Evolutionary conservation across 371 early-diverging fungal species (phyloP), one percentile per base, ranked within the genome.

Genomic region (Funneliformis caledonium): DNA sequence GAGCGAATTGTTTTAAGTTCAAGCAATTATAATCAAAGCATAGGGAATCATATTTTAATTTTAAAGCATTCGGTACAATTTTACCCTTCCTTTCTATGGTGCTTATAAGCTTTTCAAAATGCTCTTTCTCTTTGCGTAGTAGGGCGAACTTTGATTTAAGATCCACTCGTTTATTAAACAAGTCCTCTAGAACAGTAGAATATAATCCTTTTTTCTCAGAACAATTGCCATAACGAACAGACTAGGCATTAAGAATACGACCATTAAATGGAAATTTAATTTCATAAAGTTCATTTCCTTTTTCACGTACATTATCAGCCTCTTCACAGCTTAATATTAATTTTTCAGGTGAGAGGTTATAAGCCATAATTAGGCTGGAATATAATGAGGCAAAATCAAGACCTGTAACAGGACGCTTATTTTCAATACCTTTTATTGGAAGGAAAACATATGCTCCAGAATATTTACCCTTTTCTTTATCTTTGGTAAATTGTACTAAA

Each of bases 331-430:
- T n/a, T 64, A 76, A 26, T 37, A 64, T 76, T 10, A 76, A 64
- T 65, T 61, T 76, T n/a, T 76, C 62, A 22, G 62, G 62, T 43
- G 42, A 76, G 37, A 76, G 62, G n/a, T 76, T 76, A 45, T 76
- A 76, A 4, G 76, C 19, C 76, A 76, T 76, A 19, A 76, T 76
- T 64, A 76, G 45, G 10, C 65, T 76, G 43, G 64, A 31, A 33
- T 76, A 76, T 61, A 76, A 33, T 37, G 64, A 76, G 2, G 48
- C 48, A 47, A 76, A 76, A 61, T 76, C 45, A 26, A 70, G 3
- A 26, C 62, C 76, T 33, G 62, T 76, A 9, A 76, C 47, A n/a
- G 62, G 76, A 8, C 72, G 3, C 33, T 72, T 50, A 2, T 8
- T 50, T 3, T 72, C 56, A 19, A 72, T 11, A 48, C 31, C 72